Percentiles rank a stretch among this genome's conserved stretches.
Evolutionary conservation across 345 rosid species (phyloP).

Genomic region (Corchorus capsularis): DNA sequence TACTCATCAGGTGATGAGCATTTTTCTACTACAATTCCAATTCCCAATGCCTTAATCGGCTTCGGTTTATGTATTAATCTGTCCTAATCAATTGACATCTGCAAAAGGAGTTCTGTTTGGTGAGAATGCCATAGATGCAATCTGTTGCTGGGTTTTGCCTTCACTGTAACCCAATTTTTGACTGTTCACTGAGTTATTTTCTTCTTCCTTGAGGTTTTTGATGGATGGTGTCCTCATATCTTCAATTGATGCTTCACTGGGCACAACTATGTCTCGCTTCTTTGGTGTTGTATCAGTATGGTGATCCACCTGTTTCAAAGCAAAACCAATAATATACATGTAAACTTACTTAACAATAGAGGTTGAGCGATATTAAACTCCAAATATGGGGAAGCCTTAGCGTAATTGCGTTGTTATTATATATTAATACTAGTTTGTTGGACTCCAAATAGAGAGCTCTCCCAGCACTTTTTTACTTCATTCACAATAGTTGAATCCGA

Average conservation of each 20-base stretch:
- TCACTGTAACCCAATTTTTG: slow-evolving; percentile 31
- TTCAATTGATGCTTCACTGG: slow-evolving; percentile 72
- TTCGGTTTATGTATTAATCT: neutral
- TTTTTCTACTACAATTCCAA: neutral
- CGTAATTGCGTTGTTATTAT: no score
- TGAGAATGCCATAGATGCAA: slow-evolving; percentile 32
- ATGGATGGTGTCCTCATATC: slow-evolving; percentile 48
- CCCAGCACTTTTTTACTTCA: no score
- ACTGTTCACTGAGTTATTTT: slow-evolving; percentile 26
- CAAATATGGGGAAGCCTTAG: no score
- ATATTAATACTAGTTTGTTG: no score
- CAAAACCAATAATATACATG: neutral
- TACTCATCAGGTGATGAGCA: slow-evolving; percentile 52
- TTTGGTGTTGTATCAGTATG: slow-evolving; percentile 47
- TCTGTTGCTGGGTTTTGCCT: slow-evolving; percentile 36
- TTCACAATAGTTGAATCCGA: no score
- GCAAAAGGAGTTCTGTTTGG: slow-evolving; percentile 68
- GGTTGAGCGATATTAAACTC: no score
- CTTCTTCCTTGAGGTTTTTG: slow-evolving; percentile 33
- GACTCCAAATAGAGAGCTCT: no score
- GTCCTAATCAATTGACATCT: slow-evolving; percentile 47
- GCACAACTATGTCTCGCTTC: slow-evolving; percentile 56
- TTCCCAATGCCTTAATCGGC: neutral
- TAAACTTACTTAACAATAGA: no score
- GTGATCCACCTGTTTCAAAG: slow-evolving; percentile 58